These are phyloP conservation scores for Hortiboletus rubellus DNA, from an alignment of 1,284 basidiomycete genomes.

Conservation along the genomic window DNA sequence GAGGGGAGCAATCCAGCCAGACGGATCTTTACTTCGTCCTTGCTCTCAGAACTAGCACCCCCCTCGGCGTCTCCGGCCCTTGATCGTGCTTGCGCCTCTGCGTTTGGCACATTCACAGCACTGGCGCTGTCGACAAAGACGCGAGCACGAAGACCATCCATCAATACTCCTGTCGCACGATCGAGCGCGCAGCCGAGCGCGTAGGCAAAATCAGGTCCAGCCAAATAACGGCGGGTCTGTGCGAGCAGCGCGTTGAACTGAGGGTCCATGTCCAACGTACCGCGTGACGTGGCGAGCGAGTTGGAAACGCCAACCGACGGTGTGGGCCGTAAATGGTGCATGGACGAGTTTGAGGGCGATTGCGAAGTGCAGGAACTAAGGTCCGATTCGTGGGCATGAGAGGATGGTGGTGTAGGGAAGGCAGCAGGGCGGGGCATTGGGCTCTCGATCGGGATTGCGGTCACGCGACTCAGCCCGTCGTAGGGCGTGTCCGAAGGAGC, in stretches of 20 bases:
- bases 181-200: conserved; percentile 73
- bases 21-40: conserved; percentile 53
- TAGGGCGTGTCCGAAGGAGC: not conserved
- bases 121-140: conserved; percentile 46
- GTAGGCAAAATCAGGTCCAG: conserved; percentile 66
- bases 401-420: conserved; percentile 29
- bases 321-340: not conserved
- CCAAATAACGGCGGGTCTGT: conserved; percentile 66
- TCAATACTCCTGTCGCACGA: conserved; percentile 56
- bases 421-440: conserved; percentile 3
- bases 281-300: conserved; percentile 25
- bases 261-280: conserved; percentile 41
- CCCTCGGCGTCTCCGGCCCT: conserved; percentile 21
- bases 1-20: conserved; percentile 79
- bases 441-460: conserved; percentile 22
- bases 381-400: conserved; percentile 18
- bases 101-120: conserved; percentile 23
- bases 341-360: conserved; percentile 10
- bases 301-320: not conserved
- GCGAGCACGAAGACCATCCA: conserved; percentile 54
- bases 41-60: conserved; percentile 6
- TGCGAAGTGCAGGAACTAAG: conserved; percentile 17
- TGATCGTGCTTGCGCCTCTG: conserved; percentile 12
- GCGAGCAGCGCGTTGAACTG: conserved; percentile 63
- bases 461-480: conserved; percentile 9